phyloP scores from a whole-genome alignment of 352 stramenopile genomes.

The Phytopythium litorale region DNA sequence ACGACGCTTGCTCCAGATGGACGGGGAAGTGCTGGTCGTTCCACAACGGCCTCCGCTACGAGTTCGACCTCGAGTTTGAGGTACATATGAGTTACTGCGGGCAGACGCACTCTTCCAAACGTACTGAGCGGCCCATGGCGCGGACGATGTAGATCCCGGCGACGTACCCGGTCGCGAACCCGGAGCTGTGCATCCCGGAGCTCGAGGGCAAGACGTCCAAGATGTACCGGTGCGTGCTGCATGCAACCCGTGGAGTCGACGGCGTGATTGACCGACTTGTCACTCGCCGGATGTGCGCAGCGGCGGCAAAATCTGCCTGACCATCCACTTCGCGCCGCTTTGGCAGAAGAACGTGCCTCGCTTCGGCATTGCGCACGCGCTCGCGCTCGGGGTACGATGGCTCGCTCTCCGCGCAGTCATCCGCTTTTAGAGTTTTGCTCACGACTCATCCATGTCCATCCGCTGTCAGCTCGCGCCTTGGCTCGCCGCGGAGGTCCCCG shows the following conservation, averaged over 20 bases:
- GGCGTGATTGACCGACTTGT: background rate
- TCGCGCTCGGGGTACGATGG: constrained; percentile 69
- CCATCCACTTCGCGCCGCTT: constrained; percentile 86
- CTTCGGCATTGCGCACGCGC: constrained; percentile 82
- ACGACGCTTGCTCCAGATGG: constrained; percentile 20
- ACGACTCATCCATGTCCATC: background rate
- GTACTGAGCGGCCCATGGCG: background rate
- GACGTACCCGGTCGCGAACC: constrained; percentile 80
- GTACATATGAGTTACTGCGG: constrained; percentile 9
- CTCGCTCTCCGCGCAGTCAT: background rate
- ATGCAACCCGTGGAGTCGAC: background rate
- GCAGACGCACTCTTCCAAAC: background rate
- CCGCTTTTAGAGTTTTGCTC: background rate
- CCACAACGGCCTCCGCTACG: constrained; percentile 80
- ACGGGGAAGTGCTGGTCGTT: constrained; percentile 88
- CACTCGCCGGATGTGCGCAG: constrained; percentile 8
- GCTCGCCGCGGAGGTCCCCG: constrained; percentile 83
- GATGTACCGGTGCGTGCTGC: constrained; percentile 70
- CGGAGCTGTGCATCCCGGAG: constrained; percentile 81
- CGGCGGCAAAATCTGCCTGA: constrained; percentile 87
- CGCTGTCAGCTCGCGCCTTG: constrained; percentile 69
- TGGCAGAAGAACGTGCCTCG: constrained; percentile 88
- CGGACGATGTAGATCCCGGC: constrained; percentile 43
- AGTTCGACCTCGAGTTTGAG: constrained; percentile 87
- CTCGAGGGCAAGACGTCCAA: constrained; percentile 89